Percentiles rank a stretch among this genome's conserved stretches.
These are phyloP conservation scores for Sapria himalayana DNA, from an alignment of 345 rosid genomes.

Conservation along the genomic window DNA sequence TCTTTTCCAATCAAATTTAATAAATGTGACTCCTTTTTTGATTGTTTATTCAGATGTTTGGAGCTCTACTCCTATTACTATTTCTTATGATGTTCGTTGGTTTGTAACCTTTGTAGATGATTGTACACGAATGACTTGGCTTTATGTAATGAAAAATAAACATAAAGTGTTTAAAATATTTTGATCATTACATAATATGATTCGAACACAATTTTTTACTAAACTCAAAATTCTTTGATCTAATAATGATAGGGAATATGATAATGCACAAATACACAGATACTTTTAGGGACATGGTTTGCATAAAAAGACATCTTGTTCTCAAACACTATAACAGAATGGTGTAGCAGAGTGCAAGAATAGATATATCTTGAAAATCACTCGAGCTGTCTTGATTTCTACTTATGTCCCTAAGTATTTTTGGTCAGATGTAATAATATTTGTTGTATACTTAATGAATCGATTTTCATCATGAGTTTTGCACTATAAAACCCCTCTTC, in stretches of 20 bases:
- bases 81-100: not conserved
- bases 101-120: constrained; percentile 8
- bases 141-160: not conserved
- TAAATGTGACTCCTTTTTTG: not conserved
- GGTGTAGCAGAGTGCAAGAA: not conserved
- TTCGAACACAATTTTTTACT: not conserved
- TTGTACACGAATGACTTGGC: not conserved
- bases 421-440: not conserved
- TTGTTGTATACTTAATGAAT: not conserved
- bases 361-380: not conserved
- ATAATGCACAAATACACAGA: rapidly evolving
- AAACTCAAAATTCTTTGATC: not conserved
- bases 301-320: not conserved
- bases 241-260: not conserved
- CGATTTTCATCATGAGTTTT: not conserved
- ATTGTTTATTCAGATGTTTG: constrained; percentile 2
- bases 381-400: not conserved
- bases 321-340: not conserved
- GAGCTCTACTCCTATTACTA: not conserved
- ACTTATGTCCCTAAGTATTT: too few species aligned
- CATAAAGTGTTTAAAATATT: not conserved
- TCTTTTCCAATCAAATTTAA: not conserved
- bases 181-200: not conserved
- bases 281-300: not conserved
- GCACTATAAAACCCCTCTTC: not conserved